Conservation (phyloP, 2,329 filamentous ascomycete species). For the Alternaria ventricosa region DNA sequence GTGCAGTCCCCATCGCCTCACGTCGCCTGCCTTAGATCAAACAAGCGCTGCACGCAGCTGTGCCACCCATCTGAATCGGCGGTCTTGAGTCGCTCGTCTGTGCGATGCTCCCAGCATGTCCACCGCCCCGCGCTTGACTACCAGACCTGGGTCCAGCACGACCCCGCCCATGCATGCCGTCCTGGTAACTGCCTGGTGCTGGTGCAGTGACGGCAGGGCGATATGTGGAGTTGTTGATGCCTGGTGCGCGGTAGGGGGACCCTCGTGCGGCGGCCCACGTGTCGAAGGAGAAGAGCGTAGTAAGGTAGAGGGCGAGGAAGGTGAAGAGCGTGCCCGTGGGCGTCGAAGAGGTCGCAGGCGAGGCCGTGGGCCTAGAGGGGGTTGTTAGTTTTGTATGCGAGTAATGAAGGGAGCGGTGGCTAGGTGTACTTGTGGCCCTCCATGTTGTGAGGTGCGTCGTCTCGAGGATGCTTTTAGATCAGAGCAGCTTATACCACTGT, state of each 20-base stretch:
- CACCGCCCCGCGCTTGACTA: slow-evolving; percentile 11
- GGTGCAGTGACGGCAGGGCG: slow-evolving; percentile 30
- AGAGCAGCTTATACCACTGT: background rate
- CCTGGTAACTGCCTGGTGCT: slow-evolving; percentile 38
- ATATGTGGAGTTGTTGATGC: slow-evolving; percentile 23
- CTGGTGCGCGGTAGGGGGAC: slow-evolving; percentile 40
- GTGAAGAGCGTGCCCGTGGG: slow-evolving; percentile 35
- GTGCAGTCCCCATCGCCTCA: background rate
- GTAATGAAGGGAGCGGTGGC: background rate
- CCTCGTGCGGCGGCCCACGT: slow-evolving; percentile 43
- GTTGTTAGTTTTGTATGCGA: slow-evolving; percentile 2
- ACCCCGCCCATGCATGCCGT: slow-evolving; percentile 37
- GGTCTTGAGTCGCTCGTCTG: slow-evolving; percentile 34
- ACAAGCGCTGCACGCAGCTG: slow-evolving; percentile 40
- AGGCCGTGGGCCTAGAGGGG: slow-evolving; percentile 1
- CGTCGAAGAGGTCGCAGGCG: slow-evolving; percentile 16
- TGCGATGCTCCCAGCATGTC: slow-evolving; percentile 29
- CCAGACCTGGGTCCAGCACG: slow-evolving; percentile 23
- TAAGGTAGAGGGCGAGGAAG: slow-evolving; percentile 49
- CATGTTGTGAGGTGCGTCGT: slow-evolving; percentile 3
- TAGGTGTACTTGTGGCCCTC: slow-evolving; percentile 3
- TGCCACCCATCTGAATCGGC: slow-evolving; percentile 35
- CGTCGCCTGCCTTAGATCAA: slow-evolving; percentile 17
- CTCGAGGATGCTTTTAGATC: background rate
- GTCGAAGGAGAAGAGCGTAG: slow-evolving; percentile 49